Conservation (phyloP, 2,329 filamentous ascomycete genomes). For the Neophaeococcomyces mojaviensis region DNA sequence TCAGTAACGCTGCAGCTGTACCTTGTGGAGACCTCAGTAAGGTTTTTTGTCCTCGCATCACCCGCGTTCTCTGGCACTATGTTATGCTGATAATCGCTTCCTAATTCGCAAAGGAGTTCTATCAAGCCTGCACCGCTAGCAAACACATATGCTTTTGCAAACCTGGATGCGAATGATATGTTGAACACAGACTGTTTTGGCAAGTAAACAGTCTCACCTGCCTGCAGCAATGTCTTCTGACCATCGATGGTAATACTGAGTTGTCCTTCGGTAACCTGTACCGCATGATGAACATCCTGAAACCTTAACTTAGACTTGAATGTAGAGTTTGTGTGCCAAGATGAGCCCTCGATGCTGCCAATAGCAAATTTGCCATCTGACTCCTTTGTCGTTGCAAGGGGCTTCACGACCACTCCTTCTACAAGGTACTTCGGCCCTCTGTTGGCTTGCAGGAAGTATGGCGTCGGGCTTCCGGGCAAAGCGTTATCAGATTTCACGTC, state of each 20-base stretch:
- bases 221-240: constrained; percentile 29
- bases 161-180: constrained; percentile 39
- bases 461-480: constrained; percentile 33
- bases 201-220: constrained; percentile 45
- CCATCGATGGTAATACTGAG: constrained; percentile 36
- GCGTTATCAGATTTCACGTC: constrained; percentile 33
- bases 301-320: constrained; percentile 38
- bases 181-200: constrained; percentile 41
- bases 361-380: constrained; percentile 46
- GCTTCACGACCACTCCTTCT: constrained; percentile 41
- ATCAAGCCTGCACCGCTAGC: constrained; percentile 46
- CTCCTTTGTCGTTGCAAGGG: constrained; percentile 44
- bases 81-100: constrained; percentile 28
- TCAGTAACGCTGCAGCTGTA: not conserved
- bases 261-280: constrained; percentile 43
- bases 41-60: not conserved
- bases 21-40: not conserved
- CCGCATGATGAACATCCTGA: constrained; percentile 43
- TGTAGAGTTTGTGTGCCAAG: constrained; percentile 32
- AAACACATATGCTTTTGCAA: constrained; percentile 42
- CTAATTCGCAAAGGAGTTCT: constrained; percentile 35
- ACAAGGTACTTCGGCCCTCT: constrained; percentile 41
- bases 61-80: constrained; percentile 34
- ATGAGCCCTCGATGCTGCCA: constrained; percentile 41
- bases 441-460: constrained; percentile 47